phyloP scores from a whole-genome alignment of 2,329 filamentous ascomycete genomes.

The Aspergillus proliferans region DNA sequence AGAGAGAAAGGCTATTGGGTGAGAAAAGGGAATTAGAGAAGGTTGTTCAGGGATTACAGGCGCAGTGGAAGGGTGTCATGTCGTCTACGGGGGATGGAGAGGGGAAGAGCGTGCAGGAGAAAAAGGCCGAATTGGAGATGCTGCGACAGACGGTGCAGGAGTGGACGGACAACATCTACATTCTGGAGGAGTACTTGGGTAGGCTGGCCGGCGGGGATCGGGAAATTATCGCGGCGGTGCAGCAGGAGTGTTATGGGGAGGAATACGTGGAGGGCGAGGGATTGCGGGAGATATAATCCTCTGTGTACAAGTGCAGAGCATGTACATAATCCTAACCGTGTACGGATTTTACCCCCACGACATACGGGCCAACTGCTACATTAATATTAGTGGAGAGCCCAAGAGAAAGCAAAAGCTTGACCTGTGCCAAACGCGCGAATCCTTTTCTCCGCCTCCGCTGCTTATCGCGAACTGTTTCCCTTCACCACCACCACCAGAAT shows the following conservation, averaged over 20 bases:
- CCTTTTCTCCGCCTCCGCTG: constrained; percentile 17
- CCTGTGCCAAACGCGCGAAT: constrained; percentile 19
- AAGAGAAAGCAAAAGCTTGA: constrained; percentile 28
- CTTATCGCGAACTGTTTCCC: constrained; percentile 21
- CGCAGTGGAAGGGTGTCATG: constrained; percentile 5
- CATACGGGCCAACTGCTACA: no score
- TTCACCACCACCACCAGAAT: background rate
- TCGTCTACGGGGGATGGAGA: constrained; percentile 23
- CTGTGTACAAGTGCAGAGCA: no score
- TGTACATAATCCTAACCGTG: no score
- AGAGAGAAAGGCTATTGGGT: constrained; percentile 16
- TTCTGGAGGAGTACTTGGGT: constrained; percentile 36
- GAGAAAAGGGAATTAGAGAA: constrained; percentile 17
- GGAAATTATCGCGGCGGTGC: constrained; percentile 39
- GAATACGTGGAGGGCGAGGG: constrained; percentile 52
- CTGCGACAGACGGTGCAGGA: constrained; percentile 27
- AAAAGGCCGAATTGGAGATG: constrained; percentile 27
- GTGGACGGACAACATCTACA: constrained; percentile 42
- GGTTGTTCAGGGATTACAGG: constrained; percentile 29
- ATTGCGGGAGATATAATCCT: constrained; percentile 36
- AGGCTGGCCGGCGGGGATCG: constrained; percentile 38
- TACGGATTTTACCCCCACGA: no score
- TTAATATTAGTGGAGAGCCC: constrained; percentile 5
- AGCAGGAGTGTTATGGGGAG: constrained; percentile 45
- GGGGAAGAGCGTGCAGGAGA: constrained; percentile 27